Evolutionary conservation across 192 early-diverging fungal species (phyloP), one percentile per base, ranked within the genome.

Genomic region (Umbelopsis ramanniana): DNA sequence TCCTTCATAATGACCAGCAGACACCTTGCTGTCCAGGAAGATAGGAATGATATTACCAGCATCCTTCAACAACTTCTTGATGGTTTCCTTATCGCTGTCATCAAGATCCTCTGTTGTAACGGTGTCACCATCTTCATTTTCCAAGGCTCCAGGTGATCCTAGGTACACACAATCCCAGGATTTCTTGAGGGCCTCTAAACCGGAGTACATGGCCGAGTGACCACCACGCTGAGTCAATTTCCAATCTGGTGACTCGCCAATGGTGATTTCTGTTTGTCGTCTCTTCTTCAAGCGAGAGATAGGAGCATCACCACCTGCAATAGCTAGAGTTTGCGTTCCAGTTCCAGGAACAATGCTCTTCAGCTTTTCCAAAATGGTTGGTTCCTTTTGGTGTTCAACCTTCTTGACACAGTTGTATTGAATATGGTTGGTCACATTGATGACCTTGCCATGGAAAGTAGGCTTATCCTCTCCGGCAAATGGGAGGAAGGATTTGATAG

Each of bases 1-100:
- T 0, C 97, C 97, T 60, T 98, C 97, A 74, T 99, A 99, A 76
- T 98, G 96, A 29, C 89, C 92, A 53, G 85, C 79, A 26, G 94
- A 93, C n/a, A 80, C 84, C 47, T 85, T 79, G n/a, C 91, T 87
- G 71, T 92, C 92, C 60, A 98, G 73, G 72, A 94, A 90, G 37
- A 98, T 93, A 7, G 96, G 94, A 11, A 94, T 85, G 52, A 89
- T 86, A 24, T 86, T 84, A 21, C 87, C 83, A 50, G 82, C 79
- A 52, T 84, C 68, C 82, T 84, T 86, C 26, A 94, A 78, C 52
- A 85, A 77, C 50, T 85, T 79, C 70, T 81, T 73, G 43, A 97
- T 79, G 43, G 84, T 82, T 46, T 82, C 73, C 72, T 86, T 87
- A 74, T 90, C 84, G 8, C 86, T 82, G 23, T 83, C 82, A 29